phyloP scores from a whole-genome alignment of 108 stramenopile genomes.

The Fistulifera pelliculosa region DNA sequence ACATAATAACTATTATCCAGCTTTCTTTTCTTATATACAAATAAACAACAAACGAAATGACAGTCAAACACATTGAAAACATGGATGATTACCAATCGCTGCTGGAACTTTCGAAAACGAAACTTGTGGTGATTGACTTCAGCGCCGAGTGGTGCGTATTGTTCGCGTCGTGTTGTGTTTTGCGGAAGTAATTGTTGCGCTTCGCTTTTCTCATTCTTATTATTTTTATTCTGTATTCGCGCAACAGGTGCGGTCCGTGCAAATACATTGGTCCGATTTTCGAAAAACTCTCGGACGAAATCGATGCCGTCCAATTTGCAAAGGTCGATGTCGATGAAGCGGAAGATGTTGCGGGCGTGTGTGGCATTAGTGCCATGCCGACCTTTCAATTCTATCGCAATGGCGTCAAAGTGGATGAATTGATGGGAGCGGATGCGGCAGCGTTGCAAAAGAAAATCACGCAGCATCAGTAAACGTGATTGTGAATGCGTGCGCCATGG shows the following conservation, averaged over 20 bases:
- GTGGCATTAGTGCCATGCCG: slow-evolving; percentile 81
- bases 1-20: no score
- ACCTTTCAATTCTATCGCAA: slow-evolving; percentile 82
- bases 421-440: slow-evolving; percentile 56
- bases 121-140: slow-evolving; percentile 77
- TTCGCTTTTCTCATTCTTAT: no score
- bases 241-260: slow-evolving; percentile 50
- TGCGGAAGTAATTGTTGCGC: no score
- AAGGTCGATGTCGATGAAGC: slow-evolving; percentile 87
- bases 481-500: no score
- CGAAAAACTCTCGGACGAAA: slow-evolving; percentile 55
- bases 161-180: background rate
- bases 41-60: no score
- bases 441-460: slow-evolving; percentile 10
- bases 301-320: slow-evolving; percentile 54
- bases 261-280: slow-evolving; percentile 77
- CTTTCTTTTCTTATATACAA: no score
- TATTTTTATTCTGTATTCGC: background rate
- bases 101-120: slow-evolving; percentile 65
- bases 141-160: slow-evolving; percentile 75
- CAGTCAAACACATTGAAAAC: slow-evolving; percentile 36
- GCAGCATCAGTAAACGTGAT: slow-evolving; percentile 7
- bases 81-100: slow-evolving; percentile 44
- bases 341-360: slow-evolving; percentile 47
- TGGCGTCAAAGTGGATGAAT: slow-evolving; percentile 68